phyloP scores from a whole-genome alignment of 2,329 filamentous ascomycete genomes.

The Aureobasidium pullulans region DNA sequence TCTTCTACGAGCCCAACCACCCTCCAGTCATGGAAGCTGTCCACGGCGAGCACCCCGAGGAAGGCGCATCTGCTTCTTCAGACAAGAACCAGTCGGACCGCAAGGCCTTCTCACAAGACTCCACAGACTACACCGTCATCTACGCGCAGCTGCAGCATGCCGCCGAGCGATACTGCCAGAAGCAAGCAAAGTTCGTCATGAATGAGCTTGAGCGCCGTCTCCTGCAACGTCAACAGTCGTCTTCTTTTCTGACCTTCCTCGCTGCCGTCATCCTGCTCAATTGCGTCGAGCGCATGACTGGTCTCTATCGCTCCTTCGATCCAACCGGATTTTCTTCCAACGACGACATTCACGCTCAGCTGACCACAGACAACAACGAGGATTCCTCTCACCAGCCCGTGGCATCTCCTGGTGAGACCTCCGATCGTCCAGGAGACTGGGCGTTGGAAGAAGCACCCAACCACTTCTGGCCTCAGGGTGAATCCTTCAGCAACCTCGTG shows the following conservation, averaged over 20 bases:
- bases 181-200: slow-evolving; percentile 48
- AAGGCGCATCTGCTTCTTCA: background rate
- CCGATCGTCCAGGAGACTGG: slow-evolving; percentile 33
- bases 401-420: background rate
- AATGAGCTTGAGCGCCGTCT: slow-evolving; percentile 55
- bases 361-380: background rate
- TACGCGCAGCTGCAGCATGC: slow-evolving; percentile 48
- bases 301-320: slow-evolving; percentile 39
- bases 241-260: slow-evolving; percentile 53
- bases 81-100: slow-evolving; percentile 22
- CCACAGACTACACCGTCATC: slow-evolving; percentile 38
- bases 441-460: slow-evolving; percentile 47
- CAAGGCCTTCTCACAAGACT: slow-evolving; percentile 1
- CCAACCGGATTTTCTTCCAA: background rate
- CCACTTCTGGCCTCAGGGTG: slow-evolving; percentile 48
- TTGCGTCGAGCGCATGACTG: slow-evolving; percentile 53
- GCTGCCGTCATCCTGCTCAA: slow-evolving; percentile 51
- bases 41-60: background rate
- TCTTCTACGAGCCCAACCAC: slow-evolving; percentile 11
- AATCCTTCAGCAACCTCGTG: slow-evolving; percentile 51
- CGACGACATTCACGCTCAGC: slow-evolving; percentile 1
- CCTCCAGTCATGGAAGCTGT: slow-evolving; percentile 15
- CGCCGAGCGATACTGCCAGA: slow-evolving; percentile 47
- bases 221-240: slow-evolving; percentile 49
- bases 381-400: background rate